Evolutionary conservation across 2,329 filamentous ascomycete species (phyloP), one percentile per base, ranked within the genome.

Genomic region (Aspergillus chevalieri): DNA sequence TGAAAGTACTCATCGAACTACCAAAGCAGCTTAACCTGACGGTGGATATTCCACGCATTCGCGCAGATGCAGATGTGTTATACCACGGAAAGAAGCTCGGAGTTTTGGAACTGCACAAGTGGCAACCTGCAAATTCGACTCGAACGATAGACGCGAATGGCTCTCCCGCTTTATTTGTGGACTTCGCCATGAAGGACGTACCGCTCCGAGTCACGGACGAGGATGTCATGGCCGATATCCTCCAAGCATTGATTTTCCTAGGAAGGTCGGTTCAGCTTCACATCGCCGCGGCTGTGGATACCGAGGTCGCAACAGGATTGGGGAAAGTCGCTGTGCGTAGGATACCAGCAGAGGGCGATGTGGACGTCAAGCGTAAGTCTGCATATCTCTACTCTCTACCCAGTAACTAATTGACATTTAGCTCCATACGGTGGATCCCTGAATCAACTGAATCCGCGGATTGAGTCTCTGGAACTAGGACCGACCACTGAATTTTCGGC

Each of bases 361-460:
- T 98, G 65, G 87, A 87, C 71, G 82, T 97, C 75, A 94, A 95
- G 81, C 87, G 90, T 95, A 85, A 83, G 91, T 89, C 62, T 52
- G 57, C 55, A 57, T 22, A 21, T 41, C 5, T 22, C 9, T 21
- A 12, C 9, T 22, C 14, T 10, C 34, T 15, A 17, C 5, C 34
- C 34, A 15, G 3, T 38, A 58, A 57, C 59, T 65, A 50, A 62
- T 53, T 42, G 51, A 45, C 42, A 55, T 53, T 55, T 67, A 87
- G 85, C 82, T 57, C 74, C 86, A 46, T 78, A 80, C 47, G 76
- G 76, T 49, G 78, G 79, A 54, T 72, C 67, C 12, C 60, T 78
- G 52, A 65, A 71, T 78, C 53, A 74, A 66, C 52, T 83, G 33
- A 70, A 73, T 36, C 87, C 89, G 14, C 79, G 83, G 58, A 74